Evolutionary conservation across 1,284 basidiomycete genomes (phyloP).

Genomic region (Apiotrichum laibachii): DNA sequence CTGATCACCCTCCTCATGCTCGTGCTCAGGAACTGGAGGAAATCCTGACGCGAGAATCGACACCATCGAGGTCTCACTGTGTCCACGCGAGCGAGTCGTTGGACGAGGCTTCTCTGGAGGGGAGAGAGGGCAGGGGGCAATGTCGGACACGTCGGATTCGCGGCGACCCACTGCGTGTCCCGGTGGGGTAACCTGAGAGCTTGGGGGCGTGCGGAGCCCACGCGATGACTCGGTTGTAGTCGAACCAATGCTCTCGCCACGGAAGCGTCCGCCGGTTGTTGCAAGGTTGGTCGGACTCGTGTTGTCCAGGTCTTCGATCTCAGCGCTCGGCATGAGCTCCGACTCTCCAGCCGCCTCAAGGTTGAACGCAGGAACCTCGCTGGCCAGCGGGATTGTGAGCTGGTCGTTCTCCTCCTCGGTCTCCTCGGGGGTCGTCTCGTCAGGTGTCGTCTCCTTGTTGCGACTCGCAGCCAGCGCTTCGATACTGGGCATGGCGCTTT

Average conservation of each 20-base stretch:
- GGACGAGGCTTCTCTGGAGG: neutral
- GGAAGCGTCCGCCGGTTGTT: slow-evolving; percentile 12
- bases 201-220: slow-evolving; percentile 12
- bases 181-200: slow-evolving; percentile 11
- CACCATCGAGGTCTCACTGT: slow-evolving; percentile 15
- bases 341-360: neutral
- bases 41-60: slow-evolving; percentile 26
- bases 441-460: slow-evolving; percentile 3
- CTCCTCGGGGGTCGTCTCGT: slow-evolving; percentile 6
- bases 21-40: slow-evolving; percentile 44
- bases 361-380: neutral
- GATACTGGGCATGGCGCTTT: slow-evolving; percentile 1
- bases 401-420: neutral
- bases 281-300: too few species aligned
- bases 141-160: slow-evolving; percentile 9
- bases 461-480: neutral
- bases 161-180: slow-evolving; percentile 21
- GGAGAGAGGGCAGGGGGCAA: neutral
- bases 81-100: slow-evolving; percentile 21
- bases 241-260: slow-evolving; percentile 35
- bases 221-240: slow-evolving; percentile 26
- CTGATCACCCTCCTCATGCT: slow-evolving; percentile 3
- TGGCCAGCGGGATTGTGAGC: neutral
- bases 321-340: neutral
- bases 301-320: neutral